A percentile compares a stretch with the other conserved stretches of the same genome.
These are phyloP conservation scores for Juglanconis sp. DNA, from an alignment of 2,329 filamentous ascomycete species.

Conservation along the genomic window DNA sequence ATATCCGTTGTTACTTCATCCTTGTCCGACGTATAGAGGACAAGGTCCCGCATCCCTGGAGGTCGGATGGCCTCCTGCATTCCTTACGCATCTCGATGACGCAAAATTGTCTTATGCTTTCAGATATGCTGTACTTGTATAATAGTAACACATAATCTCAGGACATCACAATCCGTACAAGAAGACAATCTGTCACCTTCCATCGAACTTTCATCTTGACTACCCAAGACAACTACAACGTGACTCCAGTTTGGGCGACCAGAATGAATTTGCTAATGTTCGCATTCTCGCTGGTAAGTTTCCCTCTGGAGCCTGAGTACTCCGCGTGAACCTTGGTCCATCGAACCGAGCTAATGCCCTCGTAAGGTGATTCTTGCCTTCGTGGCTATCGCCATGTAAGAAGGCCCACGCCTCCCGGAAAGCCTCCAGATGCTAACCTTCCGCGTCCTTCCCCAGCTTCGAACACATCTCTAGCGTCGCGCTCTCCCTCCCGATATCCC, in stretches of 20 bases:
- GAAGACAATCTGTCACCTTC: neutral
- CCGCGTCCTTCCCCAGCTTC: constrained; percentile 27
- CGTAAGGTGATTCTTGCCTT: constrained; percentile 23
- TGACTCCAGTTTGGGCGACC: neutral
- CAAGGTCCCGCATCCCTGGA: no score
- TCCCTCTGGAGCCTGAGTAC: neutral
- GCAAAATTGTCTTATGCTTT: no score
- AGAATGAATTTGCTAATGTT: neutral
- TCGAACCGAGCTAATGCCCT: neutral
- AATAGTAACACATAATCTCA: no score
- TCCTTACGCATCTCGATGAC: no score
- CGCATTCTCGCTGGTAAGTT: neutral
- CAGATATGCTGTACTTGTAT: no score
- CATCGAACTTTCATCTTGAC: neutral
- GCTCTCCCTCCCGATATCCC: constrained; percentile 40
- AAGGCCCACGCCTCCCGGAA: neutral
- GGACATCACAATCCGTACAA: no score
- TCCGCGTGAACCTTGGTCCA: neutral
- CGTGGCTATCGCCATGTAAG: constrained; percentile 23
- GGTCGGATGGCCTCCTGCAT: no score
- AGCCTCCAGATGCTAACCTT: constrained; percentile 1
- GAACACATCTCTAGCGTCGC: constrained; percentile 35
- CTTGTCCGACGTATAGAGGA: no score
- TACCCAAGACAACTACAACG: no score
- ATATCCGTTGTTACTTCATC: no score